A percentile compares a stretch with the other conserved stretches of the same genome.
Conservation (phyloP, 148 eudicot genomes). For the Hydrangea macrophylla region DNA sequence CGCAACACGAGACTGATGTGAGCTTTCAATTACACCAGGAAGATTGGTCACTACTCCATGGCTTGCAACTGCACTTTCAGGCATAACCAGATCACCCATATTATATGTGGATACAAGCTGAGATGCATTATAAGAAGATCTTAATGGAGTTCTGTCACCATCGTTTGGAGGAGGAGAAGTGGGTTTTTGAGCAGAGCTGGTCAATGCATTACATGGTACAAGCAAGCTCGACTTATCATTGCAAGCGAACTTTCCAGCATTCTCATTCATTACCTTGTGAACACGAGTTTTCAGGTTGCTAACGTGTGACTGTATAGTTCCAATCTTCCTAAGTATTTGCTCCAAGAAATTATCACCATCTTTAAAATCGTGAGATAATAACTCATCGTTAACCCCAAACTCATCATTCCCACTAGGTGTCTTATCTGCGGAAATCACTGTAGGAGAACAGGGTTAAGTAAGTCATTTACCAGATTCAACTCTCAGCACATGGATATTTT, state of each 20-base stretch:
- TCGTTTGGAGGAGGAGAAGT: conserved; percentile 22
- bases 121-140: conserved; percentile 31
- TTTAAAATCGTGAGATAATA: conserved; percentile 34
- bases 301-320: conserved; percentile 34
- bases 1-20: conserved; percentile 25
- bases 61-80: conserved; percentile 39
- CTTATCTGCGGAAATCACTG: conserved; percentile 21
- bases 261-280: conserved; percentile 47
- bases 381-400: conserved; percentile 30
- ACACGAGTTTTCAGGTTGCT: conserved; percentile 42
- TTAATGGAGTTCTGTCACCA: conserved; percentile 17
- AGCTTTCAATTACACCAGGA: conserved; percentile 33
- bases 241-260: conserved; percentile 36
- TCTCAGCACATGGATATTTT: neutral
- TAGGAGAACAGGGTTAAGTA: neutral
- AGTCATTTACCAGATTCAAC: neutral
- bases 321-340: conserved; percentile 52
- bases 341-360: conserved; percentile 50
- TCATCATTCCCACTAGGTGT: conserved; percentile 24
- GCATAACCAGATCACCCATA: conserved; percentile 27
- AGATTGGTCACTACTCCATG: conserved; percentile 31
- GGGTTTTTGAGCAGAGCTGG: conserved; percentile 29
- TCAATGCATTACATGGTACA: conserved; percentile 26
- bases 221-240: conserved; percentile 24
- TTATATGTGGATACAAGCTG: conserved; percentile 26